Conservation (phyloP, 2,329 filamentous ascomycete species). For the Fusarium buharicum region DNA sequence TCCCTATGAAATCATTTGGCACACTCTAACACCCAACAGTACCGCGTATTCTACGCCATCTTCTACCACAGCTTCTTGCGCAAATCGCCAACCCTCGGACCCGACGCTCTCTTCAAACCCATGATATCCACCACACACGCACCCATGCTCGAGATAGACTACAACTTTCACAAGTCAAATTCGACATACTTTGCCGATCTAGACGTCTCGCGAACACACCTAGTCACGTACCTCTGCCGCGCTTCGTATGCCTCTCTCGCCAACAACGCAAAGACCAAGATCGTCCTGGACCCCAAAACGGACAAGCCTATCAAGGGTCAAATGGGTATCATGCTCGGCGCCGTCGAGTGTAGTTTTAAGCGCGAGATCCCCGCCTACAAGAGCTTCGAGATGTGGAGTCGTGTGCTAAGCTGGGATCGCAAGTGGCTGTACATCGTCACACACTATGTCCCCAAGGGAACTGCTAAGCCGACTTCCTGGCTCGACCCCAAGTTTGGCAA, state of each 20-base stretch:
- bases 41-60: constrained; percentile 68
- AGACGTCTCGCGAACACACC: constrained; percentile 83
- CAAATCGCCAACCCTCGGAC: constrained; percentile 60
- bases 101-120: constrained; percentile 77
- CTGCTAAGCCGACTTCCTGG: constrained; percentile 65
- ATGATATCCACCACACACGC: constrained; percentile 73
- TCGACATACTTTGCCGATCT: constrained; percentile 89
- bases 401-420: constrained; percentile 78
- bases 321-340: constrained; percentile 75
- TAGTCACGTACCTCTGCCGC: constrained; percentile 75
- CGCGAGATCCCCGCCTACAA: constrained; percentile 76
- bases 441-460: constrained; percentile 74
- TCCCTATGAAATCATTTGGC: neutral
- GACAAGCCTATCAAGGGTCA: constrained; percentile 62
- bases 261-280: constrained; percentile 58
- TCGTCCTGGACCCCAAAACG: constrained; percentile 62
- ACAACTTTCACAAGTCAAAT: constrained; percentile 86
- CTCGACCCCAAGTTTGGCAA: constrained; percentile 59
- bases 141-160: constrained; percentile 82
- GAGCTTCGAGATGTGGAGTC: constrained; percentile 77
- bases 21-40: constrained; percentile 50
- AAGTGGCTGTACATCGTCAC: constrained; percentile 85
- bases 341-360: constrained; percentile 78
- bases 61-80: constrained; percentile 64
- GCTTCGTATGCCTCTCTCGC: constrained; percentile 65